These are phyloP conservation scores for Ampelocalamus luodianensis DNA, from an alignment of 176 grass and related monocot species.

Conservation along the genomic window DNA sequence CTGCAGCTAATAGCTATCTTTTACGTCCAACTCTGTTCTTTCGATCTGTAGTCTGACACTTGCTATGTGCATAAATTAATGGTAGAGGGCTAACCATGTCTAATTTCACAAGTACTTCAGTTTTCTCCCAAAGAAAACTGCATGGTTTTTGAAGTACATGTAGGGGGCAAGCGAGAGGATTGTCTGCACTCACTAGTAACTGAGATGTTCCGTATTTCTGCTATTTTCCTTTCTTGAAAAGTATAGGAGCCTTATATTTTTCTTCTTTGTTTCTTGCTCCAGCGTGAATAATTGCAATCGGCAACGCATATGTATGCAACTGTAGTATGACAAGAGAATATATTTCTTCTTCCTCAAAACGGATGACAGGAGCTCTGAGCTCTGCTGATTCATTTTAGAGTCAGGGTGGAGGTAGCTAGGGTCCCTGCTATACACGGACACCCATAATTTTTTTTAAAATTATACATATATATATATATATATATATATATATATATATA, in stretches of 20 bases:
- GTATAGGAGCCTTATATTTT: neutral
- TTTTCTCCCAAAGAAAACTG: neutral
- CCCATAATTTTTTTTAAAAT: too few relatives aligned
- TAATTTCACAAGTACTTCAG: neutral
- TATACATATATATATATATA: too few relatives aligned
- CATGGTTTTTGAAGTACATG: neutral
- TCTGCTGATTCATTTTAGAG: too few relatives aligned
- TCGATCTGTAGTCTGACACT: slow-evolving; percentile 17
- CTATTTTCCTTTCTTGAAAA: neutral
- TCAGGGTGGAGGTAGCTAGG: too few relatives aligned
- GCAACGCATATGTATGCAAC: neutral
- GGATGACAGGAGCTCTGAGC: too few relatives aligned
- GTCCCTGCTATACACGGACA: too few relatives aligned
- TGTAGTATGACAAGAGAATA: neutral
- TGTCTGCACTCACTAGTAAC: neutral
- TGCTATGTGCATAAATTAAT: slow-evolving; percentile 1
- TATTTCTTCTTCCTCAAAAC: too few relatives aligned
- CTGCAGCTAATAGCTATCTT: neutral
- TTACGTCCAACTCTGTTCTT: slow-evolving; percentile 2
- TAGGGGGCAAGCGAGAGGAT: neutral
- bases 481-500: too few relatives aligned
- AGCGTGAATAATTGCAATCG: neutral
- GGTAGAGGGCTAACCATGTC: neutral
- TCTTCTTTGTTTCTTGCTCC: neutral
- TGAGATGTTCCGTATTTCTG: neutral